A percentile compares a stretch with the other conserved stretches of the same genome.
Conservation (phyloP, 208 protist genomes). For the Acanthamoeba sp. region DNA sequence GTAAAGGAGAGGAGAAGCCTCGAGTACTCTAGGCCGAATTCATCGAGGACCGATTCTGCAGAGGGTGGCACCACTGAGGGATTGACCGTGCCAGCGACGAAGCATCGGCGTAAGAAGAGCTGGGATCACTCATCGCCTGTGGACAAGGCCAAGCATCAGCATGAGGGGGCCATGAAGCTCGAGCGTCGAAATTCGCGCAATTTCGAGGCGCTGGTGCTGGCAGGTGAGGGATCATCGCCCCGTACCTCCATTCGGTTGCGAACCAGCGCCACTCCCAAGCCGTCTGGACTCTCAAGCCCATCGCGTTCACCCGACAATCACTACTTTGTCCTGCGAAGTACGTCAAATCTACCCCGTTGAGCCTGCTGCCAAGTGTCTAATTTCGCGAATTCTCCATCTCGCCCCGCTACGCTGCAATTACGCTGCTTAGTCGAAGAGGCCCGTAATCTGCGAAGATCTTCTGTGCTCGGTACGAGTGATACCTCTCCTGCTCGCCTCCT, state of each 20-base stretch:
- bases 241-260: constrained; percentile 14
- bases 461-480: constrained; percentile 6
- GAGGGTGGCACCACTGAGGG: neutral
- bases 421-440: constrained; percentile 33
- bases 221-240: neutral
- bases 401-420: too few species aligned
- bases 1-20: constrained; percentile 12
- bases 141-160: constrained; percentile 9
- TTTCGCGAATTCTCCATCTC: neutral
- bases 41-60: neutral
- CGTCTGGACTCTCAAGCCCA: neutral
- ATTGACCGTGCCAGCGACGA: neutral
- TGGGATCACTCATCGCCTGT: constrained; percentile 11
- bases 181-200: constrained; percentile 64
- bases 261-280: neutral
- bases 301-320: neutral
- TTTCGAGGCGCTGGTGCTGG: constrained; percentile 42
- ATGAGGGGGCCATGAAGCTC: neutral
- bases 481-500: neutral
- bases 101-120: constrained; percentile 52
- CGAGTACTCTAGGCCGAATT: neutral
- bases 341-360: neutral
- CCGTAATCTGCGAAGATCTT: constrained; percentile 39
- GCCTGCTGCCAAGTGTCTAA: neutral
- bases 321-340: constrained; percentile 63